phyloP scores from a whole-genome alignment of 2,329 filamentous ascomycete genomes.

The Furcasterigmium sp. region DNA sequence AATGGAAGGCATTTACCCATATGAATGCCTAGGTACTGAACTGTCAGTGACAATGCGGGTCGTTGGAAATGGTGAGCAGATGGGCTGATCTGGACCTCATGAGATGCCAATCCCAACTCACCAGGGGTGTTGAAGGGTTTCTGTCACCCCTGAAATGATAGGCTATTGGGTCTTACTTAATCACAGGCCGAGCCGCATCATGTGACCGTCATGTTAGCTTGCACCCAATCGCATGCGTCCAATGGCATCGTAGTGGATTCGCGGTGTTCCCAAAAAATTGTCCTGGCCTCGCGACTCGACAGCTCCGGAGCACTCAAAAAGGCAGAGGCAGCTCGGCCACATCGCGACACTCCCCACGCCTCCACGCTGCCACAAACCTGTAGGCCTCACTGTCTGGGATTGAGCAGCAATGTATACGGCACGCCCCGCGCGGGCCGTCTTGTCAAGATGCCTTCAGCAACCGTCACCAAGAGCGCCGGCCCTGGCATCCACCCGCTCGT shows the following conservation, averaged over 20 bases:
- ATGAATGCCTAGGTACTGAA: no score
- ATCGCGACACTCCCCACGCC: slow-evolving; percentile 6
- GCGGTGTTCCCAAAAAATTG: slow-evolving; percentile 3
- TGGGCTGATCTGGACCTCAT: neutral
- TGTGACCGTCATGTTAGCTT: neutral
- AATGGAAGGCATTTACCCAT: neutral
- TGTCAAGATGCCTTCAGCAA: slow-evolving; percentile 39
- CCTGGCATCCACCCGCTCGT: slow-evolving; percentile 26
- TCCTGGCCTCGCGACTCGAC: slow-evolving; percentile 2
- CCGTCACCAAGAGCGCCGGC: slow-evolving; percentile 24
- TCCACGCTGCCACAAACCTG: slow-evolving; percentile 8
- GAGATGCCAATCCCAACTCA: neutral
- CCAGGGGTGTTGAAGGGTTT: no score
- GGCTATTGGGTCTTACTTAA: no score
- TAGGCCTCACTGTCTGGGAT: slow-evolving; percentile 8
- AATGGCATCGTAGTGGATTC: neutral
- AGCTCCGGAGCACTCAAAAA: neutral
- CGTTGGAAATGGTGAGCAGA: neutral
- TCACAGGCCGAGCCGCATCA: neutral
- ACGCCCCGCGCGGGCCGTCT: slow-evolving; percentile 48
- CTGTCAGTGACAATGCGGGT: neutral
- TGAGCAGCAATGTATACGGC: slow-evolving; percentile 46
- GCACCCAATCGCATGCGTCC: neutral
- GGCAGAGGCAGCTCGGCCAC: slow-evolving; percentile 2
- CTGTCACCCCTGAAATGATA: no score